Evolutionary conservation across 2,329 filamentous ascomycete species (phyloP).

Genomic region (Bipolaris bicolor): DNA sequence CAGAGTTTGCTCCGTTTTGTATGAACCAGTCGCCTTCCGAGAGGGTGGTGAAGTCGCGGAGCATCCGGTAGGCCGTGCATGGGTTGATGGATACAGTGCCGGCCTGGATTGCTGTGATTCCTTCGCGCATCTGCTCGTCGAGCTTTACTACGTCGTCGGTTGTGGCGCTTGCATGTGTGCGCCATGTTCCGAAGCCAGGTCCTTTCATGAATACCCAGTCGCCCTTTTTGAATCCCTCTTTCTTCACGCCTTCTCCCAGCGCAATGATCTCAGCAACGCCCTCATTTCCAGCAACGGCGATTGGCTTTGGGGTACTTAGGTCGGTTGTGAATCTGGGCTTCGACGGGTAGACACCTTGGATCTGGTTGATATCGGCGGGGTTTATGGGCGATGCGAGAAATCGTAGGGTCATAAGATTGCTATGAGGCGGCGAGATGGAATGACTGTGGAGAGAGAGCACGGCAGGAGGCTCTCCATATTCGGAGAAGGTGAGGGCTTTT

Average conservation of each 20-base stretch:
- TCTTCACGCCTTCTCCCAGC: slow-evolving; percentile 65
- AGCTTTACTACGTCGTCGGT: slow-evolving; percentile 70
- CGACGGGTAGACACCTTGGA: slow-evolving; percentile 93
- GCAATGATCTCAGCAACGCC: slow-evolving; percentile 89
- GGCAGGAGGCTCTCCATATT: slow-evolving; percentile 75
- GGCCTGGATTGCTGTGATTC: slow-evolving; percentile 76
- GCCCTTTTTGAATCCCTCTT: slow-evolving; percentile 66
- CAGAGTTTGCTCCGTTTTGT: slow-evolving; percentile 95
- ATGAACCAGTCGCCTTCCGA: slow-evolving; percentile 89
- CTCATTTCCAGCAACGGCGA: slow-evolving; percentile 86
- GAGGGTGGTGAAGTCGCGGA: slow-evolving; percentile 75
- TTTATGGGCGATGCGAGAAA: slow-evolving; percentile 93
- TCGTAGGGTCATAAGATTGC: slow-evolving; percentile 75
- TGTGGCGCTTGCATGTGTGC: slow-evolving; percentile 80
- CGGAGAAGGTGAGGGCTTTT: slow-evolving; percentile 77
- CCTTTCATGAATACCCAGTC: slow-evolving; percentile 93
- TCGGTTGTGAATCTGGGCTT: slow-evolving; percentile 77
- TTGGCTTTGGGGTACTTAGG: slow-evolving; percentile 77
- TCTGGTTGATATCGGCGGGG: slow-evolving; percentile 96
- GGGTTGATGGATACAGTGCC: slow-evolving; percentile 93
- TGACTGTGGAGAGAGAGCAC: slow-evolving; percentile 74
- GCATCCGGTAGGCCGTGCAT: slow-evolving; percentile 91
- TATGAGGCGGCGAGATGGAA: slow-evolving; percentile 77
- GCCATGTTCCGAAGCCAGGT: slow-evolving; percentile 90
- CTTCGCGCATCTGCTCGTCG: slow-evolving; percentile 70